A percentile compares a stretch with the other conserved stretches of the same genome.
phyloP scores from a whole-genome alignment of 345 rosid genomes.

The Eucalyptus tenuipes region DNA sequence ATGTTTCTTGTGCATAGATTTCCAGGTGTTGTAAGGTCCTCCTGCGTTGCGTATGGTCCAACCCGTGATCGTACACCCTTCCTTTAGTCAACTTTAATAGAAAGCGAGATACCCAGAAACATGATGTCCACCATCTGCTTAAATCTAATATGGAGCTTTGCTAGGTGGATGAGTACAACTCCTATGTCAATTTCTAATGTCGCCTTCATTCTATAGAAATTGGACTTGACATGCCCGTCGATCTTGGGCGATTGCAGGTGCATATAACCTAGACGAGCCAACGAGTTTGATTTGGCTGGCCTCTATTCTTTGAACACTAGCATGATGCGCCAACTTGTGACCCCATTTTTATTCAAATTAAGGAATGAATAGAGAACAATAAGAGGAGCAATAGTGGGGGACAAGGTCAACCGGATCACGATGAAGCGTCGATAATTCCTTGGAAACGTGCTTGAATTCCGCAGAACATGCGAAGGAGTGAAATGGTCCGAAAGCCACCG shows the following conservation, averaged over 20 bases:
- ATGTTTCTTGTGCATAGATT: not conserved
- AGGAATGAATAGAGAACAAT: not conserved
- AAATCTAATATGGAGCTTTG: not conserved
- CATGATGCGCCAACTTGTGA: not conserved
- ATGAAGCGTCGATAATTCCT: not conserved
- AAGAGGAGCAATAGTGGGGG: not conserved
- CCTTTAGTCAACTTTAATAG: not conserved
- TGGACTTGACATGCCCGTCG: not conserved
- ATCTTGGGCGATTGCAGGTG: not conserved
- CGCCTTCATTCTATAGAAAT: not conserved
- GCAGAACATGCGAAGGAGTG: not conserved
- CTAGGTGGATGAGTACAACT: not conserved
- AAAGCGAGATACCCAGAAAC: not conserved
- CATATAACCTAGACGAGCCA: not conserved
- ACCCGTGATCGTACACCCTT: not conserved
- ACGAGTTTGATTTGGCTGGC: not conserved
- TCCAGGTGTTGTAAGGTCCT: not conserved
- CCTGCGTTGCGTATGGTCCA: not conserved
- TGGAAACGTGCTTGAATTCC: not conserved
- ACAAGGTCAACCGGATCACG: not conserved
- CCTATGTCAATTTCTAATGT: not conserved
- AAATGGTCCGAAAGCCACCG: not conserved
- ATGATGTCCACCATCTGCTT: not conserved
- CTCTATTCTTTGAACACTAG: not conserved
- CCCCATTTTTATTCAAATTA: not conserved